These are phyloP conservation scores for Phytophthora uliginosa DNA, from an alignment of 352 stramenopile genomes.

Conservation along the genomic window DNA sequence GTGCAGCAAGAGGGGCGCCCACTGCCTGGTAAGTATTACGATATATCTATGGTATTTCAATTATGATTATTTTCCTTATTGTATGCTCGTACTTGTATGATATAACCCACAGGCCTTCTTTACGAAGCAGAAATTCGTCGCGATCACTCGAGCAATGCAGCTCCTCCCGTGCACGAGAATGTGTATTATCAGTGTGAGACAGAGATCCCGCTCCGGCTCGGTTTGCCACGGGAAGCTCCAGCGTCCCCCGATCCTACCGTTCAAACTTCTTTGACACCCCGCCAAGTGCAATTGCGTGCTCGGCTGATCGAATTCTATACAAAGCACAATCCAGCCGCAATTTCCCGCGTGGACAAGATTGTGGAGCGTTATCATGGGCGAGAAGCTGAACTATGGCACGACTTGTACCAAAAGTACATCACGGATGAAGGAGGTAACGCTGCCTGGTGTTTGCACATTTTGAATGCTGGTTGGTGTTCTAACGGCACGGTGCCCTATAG, in stretches of 20 bases:
- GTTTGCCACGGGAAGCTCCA: slow-evolving; percentile 22
- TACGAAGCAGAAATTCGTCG: slow-evolving; percentile 80
- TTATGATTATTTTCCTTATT: not conserved
- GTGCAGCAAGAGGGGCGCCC: slow-evolving; percentile 93
- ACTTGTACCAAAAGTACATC: slow-evolving; percentile 83
- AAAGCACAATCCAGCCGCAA: slow-evolving; percentile 70
- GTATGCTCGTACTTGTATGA: not conserved
- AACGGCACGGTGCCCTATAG: slow-evolving; percentile 29
- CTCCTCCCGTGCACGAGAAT: slow-evolving; percentile 41
- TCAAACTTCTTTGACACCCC: slow-evolving; percentile 23
- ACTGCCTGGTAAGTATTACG: slow-evolving; percentile 80
- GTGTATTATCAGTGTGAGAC: slow-evolving; percentile 82
- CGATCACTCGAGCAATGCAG: slow-evolving; percentile 33
- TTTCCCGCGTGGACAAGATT: slow-evolving; percentile 78
- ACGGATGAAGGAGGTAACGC: slow-evolving; percentile 57
- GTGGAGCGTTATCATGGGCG: slow-evolving; percentile 79
- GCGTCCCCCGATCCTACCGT: not conserved
- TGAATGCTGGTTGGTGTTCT: slow-evolving; percentile 1
- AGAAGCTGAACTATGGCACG: slow-evolving; percentile 81
- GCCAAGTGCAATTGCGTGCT: slow-evolving; percentile 42
- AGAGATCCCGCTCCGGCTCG: slow-evolving; percentile 47
- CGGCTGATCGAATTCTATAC: slow-evolving; percentile 77
- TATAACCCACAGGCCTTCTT: slow-evolving; percentile 52
- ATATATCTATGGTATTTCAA: not conserved
- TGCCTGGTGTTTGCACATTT: not conserved